phyloP scores from a whole-genome alignment of 768 basidiomycete species.

The Russula dissimulans region DNA sequence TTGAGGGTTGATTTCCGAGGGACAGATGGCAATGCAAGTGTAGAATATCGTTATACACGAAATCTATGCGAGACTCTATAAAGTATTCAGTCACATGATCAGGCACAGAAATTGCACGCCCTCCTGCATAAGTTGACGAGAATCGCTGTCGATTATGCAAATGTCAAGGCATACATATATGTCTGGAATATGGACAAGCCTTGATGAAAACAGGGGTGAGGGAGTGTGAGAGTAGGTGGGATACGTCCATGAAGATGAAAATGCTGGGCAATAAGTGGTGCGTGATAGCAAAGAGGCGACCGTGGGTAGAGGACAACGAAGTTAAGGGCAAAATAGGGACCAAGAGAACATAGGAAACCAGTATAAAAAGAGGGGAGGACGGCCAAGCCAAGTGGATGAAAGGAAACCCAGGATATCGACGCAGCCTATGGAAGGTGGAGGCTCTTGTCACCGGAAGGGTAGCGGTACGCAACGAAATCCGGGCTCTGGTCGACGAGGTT shows the following conservation, averaged over 20 bases:
- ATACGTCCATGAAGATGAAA: constrained; percentile 10
- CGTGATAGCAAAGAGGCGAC: constrained; percentile 20
- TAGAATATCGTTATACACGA: not conserved
- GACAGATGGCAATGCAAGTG: not conserved
- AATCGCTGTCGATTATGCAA: constrained; percentile 6
- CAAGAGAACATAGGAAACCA: constrained; percentile 3
- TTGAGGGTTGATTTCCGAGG: not conserved
- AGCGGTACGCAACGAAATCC: constrained; percentile 81
- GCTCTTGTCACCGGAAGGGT: constrained; percentile 69
- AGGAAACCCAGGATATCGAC: not conserved
- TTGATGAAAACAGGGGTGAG: not conserved
- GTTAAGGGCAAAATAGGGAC: not conserved
- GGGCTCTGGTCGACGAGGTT: constrained; percentile 77
- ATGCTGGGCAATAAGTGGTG: not conserved
- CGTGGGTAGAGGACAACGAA: not conserved
- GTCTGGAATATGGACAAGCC: not conserved
- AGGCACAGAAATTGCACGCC: not conserved
- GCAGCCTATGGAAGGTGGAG: constrained; percentile 42
- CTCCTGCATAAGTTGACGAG: not conserved
- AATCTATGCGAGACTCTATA: not conserved
- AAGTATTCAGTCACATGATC: constrained; percentile 3
- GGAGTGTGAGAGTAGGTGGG: constrained; percentile 6
- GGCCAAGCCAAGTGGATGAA: not conserved
- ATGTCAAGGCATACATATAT: constrained; percentile 13
- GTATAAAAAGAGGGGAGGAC: constrained; percentile 3